phyloP scores from a whole-genome alignment of 345 rosid species.

The Acer negundo region DNA sequence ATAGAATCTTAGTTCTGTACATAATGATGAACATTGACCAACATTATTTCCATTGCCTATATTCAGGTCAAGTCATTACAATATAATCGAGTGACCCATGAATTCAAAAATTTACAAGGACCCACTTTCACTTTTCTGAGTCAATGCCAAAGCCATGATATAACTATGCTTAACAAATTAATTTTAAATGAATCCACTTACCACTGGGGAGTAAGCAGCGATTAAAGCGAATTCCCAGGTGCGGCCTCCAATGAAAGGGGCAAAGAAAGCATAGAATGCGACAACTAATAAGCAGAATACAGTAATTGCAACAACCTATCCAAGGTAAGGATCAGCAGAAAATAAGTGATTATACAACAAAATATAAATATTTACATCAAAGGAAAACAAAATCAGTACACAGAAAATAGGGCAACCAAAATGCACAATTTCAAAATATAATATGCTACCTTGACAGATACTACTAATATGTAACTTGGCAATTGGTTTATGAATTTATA shows the following conservation, averaged over 20 bases:
- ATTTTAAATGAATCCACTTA: slow-evolving; percentile 37
- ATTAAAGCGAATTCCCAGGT: slow-evolving; percentile 78
- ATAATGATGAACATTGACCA: neutral
- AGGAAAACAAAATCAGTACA: neutral
- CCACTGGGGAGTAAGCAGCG: slow-evolving; percentile 88
- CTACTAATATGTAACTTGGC: neutral
- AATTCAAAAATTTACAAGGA: neutral
- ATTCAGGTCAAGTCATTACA: neutral
- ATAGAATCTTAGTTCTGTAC: neutral
- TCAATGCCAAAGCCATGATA: neutral
- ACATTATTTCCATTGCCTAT: neutral
- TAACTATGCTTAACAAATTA: neutral
- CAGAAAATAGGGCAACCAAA: neutral
- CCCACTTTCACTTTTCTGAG: slow-evolving; percentile 1
- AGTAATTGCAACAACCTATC: slow-evolving; percentile 93
- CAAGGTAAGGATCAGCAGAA: slow-evolving; percentile 20
- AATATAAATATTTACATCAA: neutral
- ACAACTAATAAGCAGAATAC: slow-evolving; percentile 90
- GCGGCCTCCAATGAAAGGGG: slow-evolving; percentile 93
- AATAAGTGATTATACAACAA: slow-evolving; percentile 1
- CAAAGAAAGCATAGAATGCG: slow-evolving; percentile 93
- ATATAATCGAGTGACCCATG: neutral
- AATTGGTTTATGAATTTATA: neutral
- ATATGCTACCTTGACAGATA: neutral
- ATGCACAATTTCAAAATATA: neutral